Percentiles rank a stretch among this genome's conserved stretches.
Conservation (phyloP, 2,329 filamentous ascomycete species). For the Trichophyton mentagrophytes region DNA sequence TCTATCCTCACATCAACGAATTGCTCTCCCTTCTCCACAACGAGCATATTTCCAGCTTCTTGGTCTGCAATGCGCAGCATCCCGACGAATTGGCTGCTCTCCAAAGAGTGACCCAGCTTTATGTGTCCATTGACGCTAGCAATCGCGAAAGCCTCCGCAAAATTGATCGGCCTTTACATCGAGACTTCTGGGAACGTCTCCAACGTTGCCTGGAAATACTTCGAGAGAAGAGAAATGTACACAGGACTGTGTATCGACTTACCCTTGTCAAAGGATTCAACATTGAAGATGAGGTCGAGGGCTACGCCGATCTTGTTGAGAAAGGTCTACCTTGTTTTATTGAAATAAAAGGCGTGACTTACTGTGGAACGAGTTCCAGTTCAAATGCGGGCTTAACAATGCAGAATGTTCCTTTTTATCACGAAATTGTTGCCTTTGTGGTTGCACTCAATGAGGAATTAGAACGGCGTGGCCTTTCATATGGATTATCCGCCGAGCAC, state of each 20-base stretch:
- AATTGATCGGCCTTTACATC: slow-evolving; percentile 83
- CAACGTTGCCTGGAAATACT: slow-evolving; percentile 81
- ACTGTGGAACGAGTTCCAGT: slow-evolving; percentile 80
- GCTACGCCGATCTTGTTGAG: slow-evolving; percentile 81
- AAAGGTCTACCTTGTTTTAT: slow-evolving; percentile 80
- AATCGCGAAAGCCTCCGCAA: slow-evolving; percentile 76
- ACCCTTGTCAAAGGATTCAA: slow-evolving; percentile 98
- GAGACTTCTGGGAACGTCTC: slow-evolving; percentile 97
- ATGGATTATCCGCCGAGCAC: slow-evolving; percentile 90
- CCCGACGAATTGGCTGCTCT: slow-evolving; percentile 76
- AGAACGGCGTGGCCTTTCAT: slow-evolving; percentile 55
- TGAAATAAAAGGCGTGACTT: slow-evolving; percentile 93
- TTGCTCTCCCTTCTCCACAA: slow-evolving; percentile 71
- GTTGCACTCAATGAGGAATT: slow-evolving; percentile 59
- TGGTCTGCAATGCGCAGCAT: slow-evolving; percentile 95
- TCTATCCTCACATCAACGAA: slow-evolving; percentile 95
- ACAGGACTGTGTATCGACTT: slow-evolving; percentile 86
- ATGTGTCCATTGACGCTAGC: slow-evolving; percentile 89
- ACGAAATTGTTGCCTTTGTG: slow-evolving; percentile 76
- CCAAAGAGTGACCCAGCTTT: slow-evolving; percentile 81
- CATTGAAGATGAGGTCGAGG: slow-evolving; percentile 79
- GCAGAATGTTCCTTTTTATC: slow-evolving; percentile 94
- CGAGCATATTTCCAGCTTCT: slow-evolving; percentile 81
- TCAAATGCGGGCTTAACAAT: slow-evolving; percentile 82
- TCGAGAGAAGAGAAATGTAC: slow-evolving; percentile 65